These are phyloP conservation scores for Thraustotheca clavata DNA, from an alignment of 352 stramenopile species.

Conservation along the genomic window DNA sequence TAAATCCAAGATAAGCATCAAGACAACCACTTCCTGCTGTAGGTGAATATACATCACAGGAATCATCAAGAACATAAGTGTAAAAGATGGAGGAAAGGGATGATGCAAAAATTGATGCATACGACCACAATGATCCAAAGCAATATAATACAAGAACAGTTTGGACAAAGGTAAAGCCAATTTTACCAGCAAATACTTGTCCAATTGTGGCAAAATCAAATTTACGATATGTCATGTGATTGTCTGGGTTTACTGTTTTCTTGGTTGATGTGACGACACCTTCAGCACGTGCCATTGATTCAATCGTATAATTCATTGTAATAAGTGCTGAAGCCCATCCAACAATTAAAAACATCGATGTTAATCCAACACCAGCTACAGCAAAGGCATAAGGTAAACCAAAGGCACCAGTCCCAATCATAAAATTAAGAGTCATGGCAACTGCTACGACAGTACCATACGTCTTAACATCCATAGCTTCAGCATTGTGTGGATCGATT, in stretches of 20 bases:
- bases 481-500: background rate
- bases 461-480: constrained; percentile 38
- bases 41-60: constrained; percentile 60
- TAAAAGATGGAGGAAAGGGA: constrained; percentile 75
- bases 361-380: constrained; percentile 55
- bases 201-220: constrained; percentile 76
- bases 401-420: constrained; percentile 83
- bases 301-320: constrained; percentile 86
- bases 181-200: constrained; percentile 73
- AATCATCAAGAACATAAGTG: constrained; percentile 48
- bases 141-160: constrained; percentile 65
- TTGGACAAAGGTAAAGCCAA: constrained; percentile 57
- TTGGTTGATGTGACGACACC: constrained; percentile 53
- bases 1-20: constrained; percentile 64
- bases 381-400: constrained; percentile 73
- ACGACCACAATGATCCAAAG: constrained; percentile 73
- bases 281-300: constrained; percentile 66
- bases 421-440: constrained; percentile 80
- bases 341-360: constrained; percentile 44
- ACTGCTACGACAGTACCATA: constrained; percentile 60
- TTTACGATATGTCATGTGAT: constrained; percentile 79
- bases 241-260: constrained; percentile 32
- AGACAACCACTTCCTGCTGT: constrained; percentile 39
- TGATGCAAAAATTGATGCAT: constrained; percentile 81
- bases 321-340: constrained; percentile 55